phyloP scores from a whole-genome alignment of 768 basidiomycete genomes.

The Boletellus ananas region DNA sequence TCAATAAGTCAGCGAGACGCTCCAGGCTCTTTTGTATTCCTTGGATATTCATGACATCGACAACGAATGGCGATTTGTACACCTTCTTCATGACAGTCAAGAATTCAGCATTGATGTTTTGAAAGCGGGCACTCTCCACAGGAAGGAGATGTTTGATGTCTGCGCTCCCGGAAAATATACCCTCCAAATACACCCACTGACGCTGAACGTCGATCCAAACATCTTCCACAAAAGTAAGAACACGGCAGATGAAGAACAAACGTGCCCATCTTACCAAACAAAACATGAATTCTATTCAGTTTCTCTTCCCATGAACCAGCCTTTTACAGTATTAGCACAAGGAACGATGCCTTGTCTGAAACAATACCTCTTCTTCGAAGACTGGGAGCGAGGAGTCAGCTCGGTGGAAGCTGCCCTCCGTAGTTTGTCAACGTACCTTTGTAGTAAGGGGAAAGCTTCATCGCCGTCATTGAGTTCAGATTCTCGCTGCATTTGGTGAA shows the following conservation, averaged over 20 bases:
- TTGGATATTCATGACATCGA: conserved; percentile 95
- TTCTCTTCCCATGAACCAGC: conserved; percentile 96
- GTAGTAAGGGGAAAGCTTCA: conserved; percentile 98
- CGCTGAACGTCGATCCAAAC: conserved; percentile 99
- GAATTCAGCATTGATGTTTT: conserved; percentile 98
- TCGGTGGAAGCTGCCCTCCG: neutral
- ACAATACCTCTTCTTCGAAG: conserved; percentile 78
- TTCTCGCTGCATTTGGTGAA: conserved; percentile 98
- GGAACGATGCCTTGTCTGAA: neutral
- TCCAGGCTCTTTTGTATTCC: conserved; percentile 97
- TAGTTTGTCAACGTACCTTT: conserved; percentile 55
- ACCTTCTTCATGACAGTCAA: conserved; percentile 99
- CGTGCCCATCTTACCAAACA: conserved; percentile 66
- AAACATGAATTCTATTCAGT: conserved; percentile 91
- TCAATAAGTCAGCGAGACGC: conserved; percentile 90
- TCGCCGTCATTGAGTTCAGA: conserved; percentile 90
- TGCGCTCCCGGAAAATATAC: conserved; percentile 98
- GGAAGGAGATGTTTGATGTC: conserved; percentile 99
- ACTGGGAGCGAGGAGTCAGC: conserved; percentile 41
- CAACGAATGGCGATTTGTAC: conserved; percentile 96
- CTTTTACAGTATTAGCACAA: conserved; percentile 30
- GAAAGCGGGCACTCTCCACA: conserved; percentile 95
- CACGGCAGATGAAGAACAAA: neutral
- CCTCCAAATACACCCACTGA: conserved; percentile 99
- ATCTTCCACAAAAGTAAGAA: conserved; percentile 44